Evolutionary conservation across 2,329 filamentous ascomycete genomes (phyloP).

Genomic region (Hirsutella minnesotensis): DNA sequence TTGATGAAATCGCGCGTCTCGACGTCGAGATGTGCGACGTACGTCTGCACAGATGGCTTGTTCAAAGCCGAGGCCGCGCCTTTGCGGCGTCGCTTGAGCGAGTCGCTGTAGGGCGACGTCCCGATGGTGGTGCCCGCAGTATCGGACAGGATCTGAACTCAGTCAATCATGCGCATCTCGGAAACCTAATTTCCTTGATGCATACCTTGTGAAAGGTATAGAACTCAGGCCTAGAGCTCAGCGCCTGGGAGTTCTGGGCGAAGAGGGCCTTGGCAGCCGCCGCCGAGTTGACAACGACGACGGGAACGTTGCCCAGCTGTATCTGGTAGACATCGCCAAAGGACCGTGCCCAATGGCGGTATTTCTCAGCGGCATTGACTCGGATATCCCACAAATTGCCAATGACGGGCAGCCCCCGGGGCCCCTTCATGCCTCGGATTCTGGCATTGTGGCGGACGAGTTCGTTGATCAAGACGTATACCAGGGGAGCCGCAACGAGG

Average conservation of each 20-base stretch:
- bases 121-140: slow-evolving; percentile 58
- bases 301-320: slow-evolving; percentile 42
- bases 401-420: slow-evolving; percentile 37
- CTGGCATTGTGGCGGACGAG: slow-evolving; percentile 31
- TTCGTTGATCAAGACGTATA: slow-evolving; percentile 38
- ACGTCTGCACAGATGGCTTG: slow-evolving; percentile 50
- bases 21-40: slow-evolving; percentile 48
- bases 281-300: slow-evolving; percentile 44
- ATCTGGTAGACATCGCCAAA: slow-evolving; percentile 43
- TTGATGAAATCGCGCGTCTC: slow-evolving; percentile 52
- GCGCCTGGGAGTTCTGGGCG: slow-evolving; percentile 37
- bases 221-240: slow-evolving; percentile 43
- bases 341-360: slow-evolving; percentile 38
- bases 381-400: slow-evolving; percentile 44
- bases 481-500: slow-evolving; percentile 18
- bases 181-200: background rate
- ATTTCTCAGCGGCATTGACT: slow-evolving; percentile 42
- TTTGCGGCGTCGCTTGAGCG: slow-evolving; percentile 50
- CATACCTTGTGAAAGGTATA: slow-evolving; percentile 47
- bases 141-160: slow-evolving; percentile 43
- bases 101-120: slow-evolving; percentile 54
- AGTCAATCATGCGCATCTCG: background rate
- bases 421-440: slow-evolving; percentile 34
- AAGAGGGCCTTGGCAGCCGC: slow-evolving; percentile 38
- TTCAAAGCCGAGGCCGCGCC: slow-evolving; percentile 55